Conservation (phyloP, 2,329 filamentous ascomycete species). For the Colletotrichum sp. region DNA sequence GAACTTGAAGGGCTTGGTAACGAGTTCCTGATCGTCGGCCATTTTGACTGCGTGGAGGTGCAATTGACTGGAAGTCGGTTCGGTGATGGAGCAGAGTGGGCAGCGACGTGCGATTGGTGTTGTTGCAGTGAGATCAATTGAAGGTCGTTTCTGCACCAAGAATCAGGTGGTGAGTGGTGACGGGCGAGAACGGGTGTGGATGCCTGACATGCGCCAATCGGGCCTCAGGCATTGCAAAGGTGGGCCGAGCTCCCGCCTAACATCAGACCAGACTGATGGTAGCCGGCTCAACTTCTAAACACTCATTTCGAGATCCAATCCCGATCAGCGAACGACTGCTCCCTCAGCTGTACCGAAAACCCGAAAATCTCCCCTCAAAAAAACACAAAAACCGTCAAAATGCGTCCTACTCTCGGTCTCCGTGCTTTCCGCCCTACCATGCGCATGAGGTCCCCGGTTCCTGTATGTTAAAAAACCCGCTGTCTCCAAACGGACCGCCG, state of each 20-base stretch:
- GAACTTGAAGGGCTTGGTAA: conserved; percentile 99
- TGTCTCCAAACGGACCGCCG: conserved; percentile 5
- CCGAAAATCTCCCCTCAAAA: conserved; percentile 14
- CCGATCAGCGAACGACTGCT: conserved; percentile 27
- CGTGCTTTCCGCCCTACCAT: conserved; percentile 70
- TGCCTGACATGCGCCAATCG: conserved; percentile 18
- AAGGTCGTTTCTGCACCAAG: conserved; percentile 29
- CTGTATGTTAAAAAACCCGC: conserved; percentile 60
- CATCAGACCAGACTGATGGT: conserved; percentile 21
- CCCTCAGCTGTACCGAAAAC: conserved; percentile 9
- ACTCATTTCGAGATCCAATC: conserved; percentile 29
- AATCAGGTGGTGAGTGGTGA: conserved; percentile 47
- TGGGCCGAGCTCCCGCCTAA: conserved; percentile 14
- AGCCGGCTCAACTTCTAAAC: conserved; percentile 15
- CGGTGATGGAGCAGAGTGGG: conserved; percentile 37
- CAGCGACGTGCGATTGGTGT: conserved; percentile 38
- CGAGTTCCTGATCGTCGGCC: conserved; percentile 82
- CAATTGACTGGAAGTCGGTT: conserved; percentile 28
- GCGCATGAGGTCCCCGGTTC: conserved; percentile 73
- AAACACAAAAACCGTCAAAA: conserved; percentile 46
- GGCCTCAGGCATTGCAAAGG: conserved; percentile 36
- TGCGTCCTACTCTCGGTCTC: conserved; percentile 70
- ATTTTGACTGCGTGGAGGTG: conserved; percentile 66
- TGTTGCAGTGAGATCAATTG: conserved; percentile 31
- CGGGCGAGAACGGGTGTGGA: conserved; percentile 23